phyloP scores from a whole-genome alignment of 2,329 filamentous ascomycete genomes.

The Ploettnerulaceae sp. region DNA sequence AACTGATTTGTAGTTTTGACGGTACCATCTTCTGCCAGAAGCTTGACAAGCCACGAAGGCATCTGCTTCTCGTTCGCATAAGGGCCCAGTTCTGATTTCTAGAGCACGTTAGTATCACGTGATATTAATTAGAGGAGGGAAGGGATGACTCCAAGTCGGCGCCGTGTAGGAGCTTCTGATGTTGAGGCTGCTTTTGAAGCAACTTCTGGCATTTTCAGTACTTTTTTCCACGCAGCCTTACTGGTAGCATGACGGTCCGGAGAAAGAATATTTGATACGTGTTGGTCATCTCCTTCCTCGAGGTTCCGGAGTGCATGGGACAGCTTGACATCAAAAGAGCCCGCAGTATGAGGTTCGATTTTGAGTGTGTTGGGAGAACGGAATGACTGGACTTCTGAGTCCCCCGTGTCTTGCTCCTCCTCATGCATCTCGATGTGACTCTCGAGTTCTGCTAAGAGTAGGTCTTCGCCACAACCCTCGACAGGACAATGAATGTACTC shows the following conservation, averaged over 20 bases:
- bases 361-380: constrained; percentile 16
- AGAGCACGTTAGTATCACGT: constrained; percentile 19
- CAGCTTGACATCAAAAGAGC: constrained; percentile 25
- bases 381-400: constrained; percentile 13
- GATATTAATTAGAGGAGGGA: not conserved
- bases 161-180: constrained; percentile 14
- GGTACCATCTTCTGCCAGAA: constrained; percentile 54
- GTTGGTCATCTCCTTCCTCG: constrained; percentile 13
- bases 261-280: not conserved
- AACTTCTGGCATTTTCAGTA: constrained; percentile 32
- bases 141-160: constrained; percentile 34
- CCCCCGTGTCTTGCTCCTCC: constrained; percentile 20
- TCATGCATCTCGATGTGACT: constrained; percentile 56
- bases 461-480: constrained; percentile 55
- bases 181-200: constrained; percentile 8
- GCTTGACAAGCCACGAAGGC: constrained; percentile 61
- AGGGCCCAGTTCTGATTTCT: constrained; percentile 60
- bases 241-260: constrained; percentile 20
- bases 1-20: constrained; percentile 49
- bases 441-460: constrained; percentile 48
- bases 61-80: constrained; percentile 70
- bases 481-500: constrained; percentile 49
- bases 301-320: constrained; percentile 26
- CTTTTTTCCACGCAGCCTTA: constrained; percentile 31
- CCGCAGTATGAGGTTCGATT: constrained; percentile 13